These are phyloP conservation scores for Plasmodium vivax DNA, from an alignment of 169 alveolate species.

Conservation along the genomic window DNA sequence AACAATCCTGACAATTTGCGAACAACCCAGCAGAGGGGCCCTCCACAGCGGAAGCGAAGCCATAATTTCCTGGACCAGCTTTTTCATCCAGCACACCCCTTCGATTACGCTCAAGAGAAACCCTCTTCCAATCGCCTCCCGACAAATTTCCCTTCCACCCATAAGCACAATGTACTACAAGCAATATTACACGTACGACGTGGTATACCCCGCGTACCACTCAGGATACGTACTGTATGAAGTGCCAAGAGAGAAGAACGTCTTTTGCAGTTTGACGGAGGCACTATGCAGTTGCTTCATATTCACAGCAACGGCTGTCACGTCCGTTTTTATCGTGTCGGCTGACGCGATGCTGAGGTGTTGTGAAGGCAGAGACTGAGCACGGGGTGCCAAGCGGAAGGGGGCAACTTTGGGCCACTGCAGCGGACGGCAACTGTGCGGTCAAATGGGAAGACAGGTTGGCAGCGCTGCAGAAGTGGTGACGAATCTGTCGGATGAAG, in stretches of 20 bases:
- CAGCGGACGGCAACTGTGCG: neutral
- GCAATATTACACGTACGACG: slow-evolving; percentile 41
- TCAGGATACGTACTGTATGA: slow-evolving; percentile 51
- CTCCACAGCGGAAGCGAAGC: neutral
- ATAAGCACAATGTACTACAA: slow-evolving; percentile 49
- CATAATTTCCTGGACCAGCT: neutral
- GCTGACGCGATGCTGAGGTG: slow-evolving; percentile 37
- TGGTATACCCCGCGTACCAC: slow-evolving; percentile 28
- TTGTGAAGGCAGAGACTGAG: slow-evolving; percentile 19
- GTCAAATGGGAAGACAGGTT: neutral
- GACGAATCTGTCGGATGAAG: neutral
- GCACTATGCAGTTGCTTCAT: slow-evolving; percentile 42
- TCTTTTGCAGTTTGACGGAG: slow-evolving; percentile 48
- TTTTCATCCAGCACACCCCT: neutral
- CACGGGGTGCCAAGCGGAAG: neutral
- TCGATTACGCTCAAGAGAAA: neutral
- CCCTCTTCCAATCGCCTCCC: neutral
- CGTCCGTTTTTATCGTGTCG: slow-evolving; percentile 28
- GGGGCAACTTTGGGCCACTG: neutral
- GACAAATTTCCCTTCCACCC: neutral
- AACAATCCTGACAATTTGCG: neutral
- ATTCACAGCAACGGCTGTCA: slow-evolving; percentile 14
- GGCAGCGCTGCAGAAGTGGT: neutral
- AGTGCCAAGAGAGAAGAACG: slow-evolving; percentile 16
- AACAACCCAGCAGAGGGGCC: neutral